Conservation (phyloP, 257 asterid genomes). For the Fraxinus excelsior region DNA sequence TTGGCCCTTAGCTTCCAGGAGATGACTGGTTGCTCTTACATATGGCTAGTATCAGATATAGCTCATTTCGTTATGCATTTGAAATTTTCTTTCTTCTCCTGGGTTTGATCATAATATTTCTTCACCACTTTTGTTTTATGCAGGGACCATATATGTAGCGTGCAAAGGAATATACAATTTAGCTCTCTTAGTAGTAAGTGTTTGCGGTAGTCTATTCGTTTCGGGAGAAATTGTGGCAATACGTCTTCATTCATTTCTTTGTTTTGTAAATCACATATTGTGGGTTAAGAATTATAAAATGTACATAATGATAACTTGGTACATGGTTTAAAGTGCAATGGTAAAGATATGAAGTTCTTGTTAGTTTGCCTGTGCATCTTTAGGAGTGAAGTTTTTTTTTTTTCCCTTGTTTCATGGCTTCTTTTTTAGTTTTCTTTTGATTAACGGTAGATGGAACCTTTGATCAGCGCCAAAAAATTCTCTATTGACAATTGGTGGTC, state of each 20-base stretch:
- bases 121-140: slow-evolving; percentile 24
- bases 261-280: neutral
- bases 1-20: slow-evolving; percentile 99
- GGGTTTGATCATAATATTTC: slow-evolving; percentile 1
- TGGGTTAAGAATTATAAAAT: neutral
- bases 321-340: neutral
- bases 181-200: slow-evolving; percentile 78
- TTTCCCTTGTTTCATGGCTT: neutral
- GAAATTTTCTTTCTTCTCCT: slow-evolving; percentile 4
- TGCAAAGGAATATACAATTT: slow-evolving; percentile 86
- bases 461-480: neutral
- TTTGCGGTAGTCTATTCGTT: slow-evolving; percentile 8
- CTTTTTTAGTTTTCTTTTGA: neutral
- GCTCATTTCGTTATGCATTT: neutral
- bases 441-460: neutral
- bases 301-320: neutral
- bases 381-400: neutral
- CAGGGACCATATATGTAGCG: slow-evolving; percentile 89
- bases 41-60: slow-evolving; percentile 73
- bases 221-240: neutral
- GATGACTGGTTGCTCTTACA: slow-evolving; percentile 86
- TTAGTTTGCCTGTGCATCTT: neutral
- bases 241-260: neutral
- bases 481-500: slow-evolving; percentile 2
- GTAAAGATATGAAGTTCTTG: neutral